Evolutionary conservation across 345 rosid genomes (phyloP), one percentile per base, ranked within the genome.

Genomic region (Physaria fendleri): DNA sequence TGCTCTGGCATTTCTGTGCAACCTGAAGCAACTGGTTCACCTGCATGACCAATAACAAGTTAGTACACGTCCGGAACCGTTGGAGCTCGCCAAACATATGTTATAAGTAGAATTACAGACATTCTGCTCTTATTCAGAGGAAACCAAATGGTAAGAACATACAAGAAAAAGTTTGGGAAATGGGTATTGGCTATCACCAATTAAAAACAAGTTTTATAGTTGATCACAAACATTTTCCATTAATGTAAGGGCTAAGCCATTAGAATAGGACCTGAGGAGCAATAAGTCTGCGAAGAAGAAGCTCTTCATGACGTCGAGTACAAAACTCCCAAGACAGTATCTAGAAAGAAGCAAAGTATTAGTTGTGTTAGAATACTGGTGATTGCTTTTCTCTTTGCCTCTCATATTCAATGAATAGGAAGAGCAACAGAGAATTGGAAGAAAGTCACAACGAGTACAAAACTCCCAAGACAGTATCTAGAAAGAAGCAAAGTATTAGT

Each of bases 281-380:
- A 71, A 92, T 88, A 75, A 92, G 75, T 54, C 89, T 85, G 41
- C 97, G 90, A 48, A 91, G 94, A 62, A 86, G 86, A 51, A 92
- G 87, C 72, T 92, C 95, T 79, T 88, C 96, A 71, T 88, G 98
- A 18, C 77, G 78, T 8, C 88, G 84, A 9, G 87, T 91, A 79
- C 98, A 92, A 69, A 92, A 92, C 72, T 92, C 96, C 98, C 98
- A 92, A 12, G 96, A 79, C 59, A 92, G 58, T 73, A 92, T 88
- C 98, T 92, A 73, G 22, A 37, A 33, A 27, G 30, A 61, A 43
- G 17, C 15, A 43, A 32, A 53, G 12, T 35, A 41, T 50, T 51
- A 42, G 30, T 11, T 17, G 37, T 28, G 30, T 25, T 35, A 25
- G 65, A 37, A 59, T 15, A 42, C 1, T 8, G 16, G 29, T 53